A percentile compares a stretch with the other conserved stretches of the same genome.
phyloP scores from a whole-genome alignment of 257 asterid species.

The Thymus quinquecostatus region DNA sequence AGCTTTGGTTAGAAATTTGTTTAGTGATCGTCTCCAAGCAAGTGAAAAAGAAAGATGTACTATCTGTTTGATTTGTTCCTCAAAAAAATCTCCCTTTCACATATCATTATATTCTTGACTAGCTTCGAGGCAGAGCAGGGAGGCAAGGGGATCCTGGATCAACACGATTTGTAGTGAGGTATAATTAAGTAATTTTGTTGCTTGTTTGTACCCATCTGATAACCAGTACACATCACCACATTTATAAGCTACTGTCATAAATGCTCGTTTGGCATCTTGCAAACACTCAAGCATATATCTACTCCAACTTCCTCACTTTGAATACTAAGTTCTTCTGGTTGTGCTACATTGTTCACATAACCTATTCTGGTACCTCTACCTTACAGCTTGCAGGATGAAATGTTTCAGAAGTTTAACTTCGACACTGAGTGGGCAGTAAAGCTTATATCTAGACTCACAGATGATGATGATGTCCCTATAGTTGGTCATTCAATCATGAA shows the following conservation, averaged over 20 bases:
- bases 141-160: slow-evolving; percentile 99
- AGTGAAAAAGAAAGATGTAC: background rate
- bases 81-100: background rate
- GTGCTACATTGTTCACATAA: slow-evolving; percentile 21
- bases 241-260: background rate
- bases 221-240: background rate
- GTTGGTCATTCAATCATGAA: slow-evolving; percentile 87
- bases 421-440: slow-evolving; percentile 98
- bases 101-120: slow-evolving; percentile 34
- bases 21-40: slow-evolving; percentile 2
- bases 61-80: background rate
- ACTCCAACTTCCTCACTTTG: background rate
- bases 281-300: background rate
- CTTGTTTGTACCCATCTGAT: background rate
- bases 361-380: slow-evolving; percentile 28
- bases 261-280: background rate
- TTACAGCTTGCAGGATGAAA: slow-evolving; percentile 94
- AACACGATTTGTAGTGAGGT: slow-evolving; percentile 98
- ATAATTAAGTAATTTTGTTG: slow-evolving; percentile 18
- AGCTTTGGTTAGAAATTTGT: slow-evolving; percentile 2
- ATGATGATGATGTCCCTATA: slow-evolving; percentile 89
- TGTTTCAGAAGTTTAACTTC: slow-evolving; percentile 94
- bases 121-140: slow-evolving; percentile 99
- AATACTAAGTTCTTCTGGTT: background rate
- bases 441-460: slow-evolving; percentile 83